These are phyloP conservation scores for Extremus antarcticus DNA, from an alignment of 495 filamentous ascomycete genomes.

Conservation along the genomic window DNA sequence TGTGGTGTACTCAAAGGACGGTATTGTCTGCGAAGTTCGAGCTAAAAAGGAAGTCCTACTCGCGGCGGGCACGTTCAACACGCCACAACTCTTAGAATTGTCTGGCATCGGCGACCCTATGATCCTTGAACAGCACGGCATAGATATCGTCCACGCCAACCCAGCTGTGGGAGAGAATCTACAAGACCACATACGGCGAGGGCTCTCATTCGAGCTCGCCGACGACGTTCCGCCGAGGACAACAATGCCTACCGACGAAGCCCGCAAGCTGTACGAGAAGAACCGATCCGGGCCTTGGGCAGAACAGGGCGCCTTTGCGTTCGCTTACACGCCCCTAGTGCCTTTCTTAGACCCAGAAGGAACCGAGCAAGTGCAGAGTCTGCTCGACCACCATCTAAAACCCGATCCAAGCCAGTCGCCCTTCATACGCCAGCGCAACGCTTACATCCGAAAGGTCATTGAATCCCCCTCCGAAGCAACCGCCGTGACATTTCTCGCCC, in stretches of 20 bases:
- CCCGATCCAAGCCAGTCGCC: neutral
- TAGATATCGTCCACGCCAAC: constrained; percentile 42
- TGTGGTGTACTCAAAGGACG: constrained; percentile 17
- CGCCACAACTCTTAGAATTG: constrained; percentile 53
- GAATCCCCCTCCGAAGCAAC: constrained; percentile 10
- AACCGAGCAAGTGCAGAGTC: neutral
- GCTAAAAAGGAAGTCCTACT: constrained; percentile 47
- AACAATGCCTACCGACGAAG: neutral
- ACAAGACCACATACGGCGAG: constrained; percentile 41
- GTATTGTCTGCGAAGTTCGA: neutral
- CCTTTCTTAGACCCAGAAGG: constrained; percentile 2
- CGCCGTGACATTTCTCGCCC: constrained; percentile 2
- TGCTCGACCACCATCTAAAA: constrained; percentile 4
- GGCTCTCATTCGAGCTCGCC: constrained; percentile 11
- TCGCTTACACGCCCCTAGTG: constrained; percentile 9
- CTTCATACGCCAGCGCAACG: constrained; percentile 2
- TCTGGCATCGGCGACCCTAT: constrained; percentile 47
- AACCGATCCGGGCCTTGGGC: constrained; percentile 4
- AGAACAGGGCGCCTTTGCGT: neutral
- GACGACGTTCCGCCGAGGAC: neutral
- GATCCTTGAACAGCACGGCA: constrained; percentile 38
- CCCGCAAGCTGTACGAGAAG: constrained; percentile 6
- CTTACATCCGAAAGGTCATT: constrained; percentile 8
- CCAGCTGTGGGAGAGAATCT: constrained; percentile 58
- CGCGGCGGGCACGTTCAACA: constrained; percentile 49